Percentiles rank a stretch among this genome's conserved stretches.
These are phyloP conservation scores for Rhodotorula mucilaginosa DNA, from an alignment of 1,284 basidiomycete species.

Conservation along the genomic window DNA sequence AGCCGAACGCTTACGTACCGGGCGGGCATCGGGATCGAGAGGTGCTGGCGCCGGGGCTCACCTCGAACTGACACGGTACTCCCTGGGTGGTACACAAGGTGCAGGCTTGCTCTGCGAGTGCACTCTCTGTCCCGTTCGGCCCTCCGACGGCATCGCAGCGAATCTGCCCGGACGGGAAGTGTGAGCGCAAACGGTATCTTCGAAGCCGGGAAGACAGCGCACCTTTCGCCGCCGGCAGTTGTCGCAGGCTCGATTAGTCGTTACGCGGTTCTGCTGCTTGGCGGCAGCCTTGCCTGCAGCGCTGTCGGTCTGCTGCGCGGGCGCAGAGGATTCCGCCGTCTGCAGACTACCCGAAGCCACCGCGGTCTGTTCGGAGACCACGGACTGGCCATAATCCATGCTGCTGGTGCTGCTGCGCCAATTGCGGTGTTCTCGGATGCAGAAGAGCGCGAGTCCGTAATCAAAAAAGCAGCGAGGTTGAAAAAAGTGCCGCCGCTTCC, in stretches of 20 bases:
- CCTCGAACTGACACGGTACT: constrained; percentile 30
- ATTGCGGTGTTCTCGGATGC: too few relatives aligned
- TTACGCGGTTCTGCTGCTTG: background rate
- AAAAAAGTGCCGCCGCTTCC: too few relatives aligned
- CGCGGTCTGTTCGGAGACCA: too few relatives aligned
- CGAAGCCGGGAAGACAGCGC: background rate
- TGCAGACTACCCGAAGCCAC: too few relatives aligned
- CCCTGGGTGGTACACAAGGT: constrained; percentile 16
- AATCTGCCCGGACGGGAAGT: constrained; percentile 2
- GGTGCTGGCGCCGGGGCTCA: background rate
- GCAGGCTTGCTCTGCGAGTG: constrained; percentile 15
- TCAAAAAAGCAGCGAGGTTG: too few relatives aligned
- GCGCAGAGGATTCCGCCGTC: too few relatives aligned
- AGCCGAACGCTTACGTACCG: background rate
- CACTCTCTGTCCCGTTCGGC: background rate
- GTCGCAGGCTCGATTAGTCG: constrained; percentile 13
- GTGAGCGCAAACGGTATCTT: background rate
- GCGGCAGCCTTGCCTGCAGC: too few relatives aligned
- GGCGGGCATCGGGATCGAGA: background rate
- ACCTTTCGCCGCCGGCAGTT: constrained; percentile 28
- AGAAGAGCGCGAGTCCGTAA: too few relatives aligned
- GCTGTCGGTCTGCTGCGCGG: too few relatives aligned
- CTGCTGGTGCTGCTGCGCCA: too few relatives aligned
- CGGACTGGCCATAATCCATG: too few relatives aligned
- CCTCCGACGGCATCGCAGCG: constrained; percentile 26